Conservation (phyloP, 1,139 yeast genomes). For the Diutina mesorugosa region DNA sequence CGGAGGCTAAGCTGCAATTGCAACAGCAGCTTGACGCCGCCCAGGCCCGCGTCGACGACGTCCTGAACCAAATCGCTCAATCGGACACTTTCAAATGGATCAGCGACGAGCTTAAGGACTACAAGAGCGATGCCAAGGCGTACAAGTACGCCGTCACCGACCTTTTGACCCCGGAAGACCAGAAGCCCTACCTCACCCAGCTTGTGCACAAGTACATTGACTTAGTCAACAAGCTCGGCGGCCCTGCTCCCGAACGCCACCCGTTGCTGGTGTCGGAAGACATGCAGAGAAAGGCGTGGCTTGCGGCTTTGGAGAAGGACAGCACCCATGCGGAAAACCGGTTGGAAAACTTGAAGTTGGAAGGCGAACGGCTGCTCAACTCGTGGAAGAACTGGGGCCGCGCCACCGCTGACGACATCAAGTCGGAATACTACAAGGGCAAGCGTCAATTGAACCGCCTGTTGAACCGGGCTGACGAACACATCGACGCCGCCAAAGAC, state of each 20-base stretch:
- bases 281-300: not conserved
- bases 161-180: not conserved
- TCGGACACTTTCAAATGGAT: not conserved
- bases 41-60: not conserved
- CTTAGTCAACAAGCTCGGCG: slow-evolving; percentile 1
- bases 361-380: not conserved
- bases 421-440: not conserved
- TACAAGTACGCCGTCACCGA: not conserved
- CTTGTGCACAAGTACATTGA: slow-evolving; percentile 1
- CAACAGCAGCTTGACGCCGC: not conserved
- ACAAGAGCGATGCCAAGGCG: not conserved
- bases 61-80: not conserved
- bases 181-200: not conserved
- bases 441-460: not conserved
- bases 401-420: not conserved
- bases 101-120: not conserved
- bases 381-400: not conserved
- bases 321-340: too few species aligned
- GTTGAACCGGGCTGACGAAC: not conserved
- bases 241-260: not conserved
- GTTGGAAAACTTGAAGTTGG: not conserved
- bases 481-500: not conserved
- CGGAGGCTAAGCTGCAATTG: not conserved
- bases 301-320: not conserved
- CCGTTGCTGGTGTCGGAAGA: not conserved